Conservation (phyloP, 257 asterid species). For the Ehretia macrophylla region DNA sequence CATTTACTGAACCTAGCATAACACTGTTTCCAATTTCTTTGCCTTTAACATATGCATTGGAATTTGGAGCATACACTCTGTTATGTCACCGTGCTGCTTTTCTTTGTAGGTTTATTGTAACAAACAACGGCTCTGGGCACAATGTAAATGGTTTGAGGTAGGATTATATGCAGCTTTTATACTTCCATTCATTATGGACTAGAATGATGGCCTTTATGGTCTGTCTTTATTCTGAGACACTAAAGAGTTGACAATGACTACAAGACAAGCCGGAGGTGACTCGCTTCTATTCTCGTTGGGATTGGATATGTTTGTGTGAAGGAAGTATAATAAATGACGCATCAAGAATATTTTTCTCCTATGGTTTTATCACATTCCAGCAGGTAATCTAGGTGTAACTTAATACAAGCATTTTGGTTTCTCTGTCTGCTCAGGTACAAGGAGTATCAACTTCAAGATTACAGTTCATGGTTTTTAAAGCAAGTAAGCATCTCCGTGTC, state of each 20-base stretch:
- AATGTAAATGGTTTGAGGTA: conserved; percentile 71
- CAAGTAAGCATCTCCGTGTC: conserved; percentile 38
- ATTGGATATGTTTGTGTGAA: too few species aligned
- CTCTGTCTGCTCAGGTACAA: conserved; percentile 50
- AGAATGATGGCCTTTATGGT: too few species aligned
- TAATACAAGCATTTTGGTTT: background rate
- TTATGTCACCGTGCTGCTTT: background rate
- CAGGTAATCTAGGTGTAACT: background rate
- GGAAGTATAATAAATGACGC: too few species aligned
- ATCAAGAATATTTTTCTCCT: too few species aligned
- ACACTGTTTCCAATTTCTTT: too few species aligned
- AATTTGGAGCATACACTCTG: background rate
- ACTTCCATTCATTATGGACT: background rate
- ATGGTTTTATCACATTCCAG: too few species aligned
- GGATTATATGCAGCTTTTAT: conserved; percentile 6
- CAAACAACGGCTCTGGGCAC: conserved; percentile 89
- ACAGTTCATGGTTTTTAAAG: conserved; percentile 87
- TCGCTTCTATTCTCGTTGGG: too few species aligned
- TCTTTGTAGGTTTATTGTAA: conserved; percentile 70
- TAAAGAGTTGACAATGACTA: too few species aligned
- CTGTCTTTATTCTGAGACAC: too few species aligned
- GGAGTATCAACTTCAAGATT: conserved; percentile 92
- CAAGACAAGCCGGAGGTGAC: too few species aligned
- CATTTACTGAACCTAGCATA: too few species aligned
- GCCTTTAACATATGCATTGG: background rate